Evolutionary conservation across 2,329 filamentous ascomycete genomes (phyloP).

Genomic region (Parascedosporium putredinis): DNA sequence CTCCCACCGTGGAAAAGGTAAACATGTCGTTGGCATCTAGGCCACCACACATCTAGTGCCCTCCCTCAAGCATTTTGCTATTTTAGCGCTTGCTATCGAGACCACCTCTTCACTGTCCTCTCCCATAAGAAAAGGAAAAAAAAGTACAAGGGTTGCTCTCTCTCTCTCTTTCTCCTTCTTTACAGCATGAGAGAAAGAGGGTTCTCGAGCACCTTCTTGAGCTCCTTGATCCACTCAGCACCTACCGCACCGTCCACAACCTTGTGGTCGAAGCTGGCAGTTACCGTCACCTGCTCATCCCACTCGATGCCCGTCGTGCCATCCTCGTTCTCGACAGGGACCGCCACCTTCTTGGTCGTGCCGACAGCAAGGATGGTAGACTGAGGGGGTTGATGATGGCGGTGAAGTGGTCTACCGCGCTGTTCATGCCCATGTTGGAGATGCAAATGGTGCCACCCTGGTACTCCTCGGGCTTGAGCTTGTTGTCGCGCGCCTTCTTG

Average conservation of each 20-base stretch:
- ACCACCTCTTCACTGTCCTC: no score
- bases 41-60: no score
- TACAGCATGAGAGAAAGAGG: conserved; percentile 89
- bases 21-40: no score
- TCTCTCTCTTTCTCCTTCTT: conserved; percentile 16
- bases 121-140: no score
- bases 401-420: conserved; percentile 90
- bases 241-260: conserved; percentile 94
- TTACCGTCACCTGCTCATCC: conserved; percentile 96
- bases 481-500: conserved; percentile 90
- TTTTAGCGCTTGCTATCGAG: no score
- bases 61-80: no score
- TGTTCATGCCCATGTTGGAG: conserved; percentile 99
- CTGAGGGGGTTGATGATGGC: conserved; percentile 99
- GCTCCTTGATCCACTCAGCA: conserved; percentile 89
- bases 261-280: conserved; percentile 97
- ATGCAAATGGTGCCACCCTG: conserved; percentile 98
- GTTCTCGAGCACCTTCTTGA: conserved; percentile 98
- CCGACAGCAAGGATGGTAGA: conserved; percentile 91
- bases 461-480: conserved; percentile 99
- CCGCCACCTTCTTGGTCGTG: conserved; percentile 87
- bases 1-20: background rate
- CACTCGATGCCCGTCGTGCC: conserved; percentile 67
- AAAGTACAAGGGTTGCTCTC: no score
- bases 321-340: conserved; percentile 77